Evolutionary conservation across 306 rosid genomes (phyloP).

Genomic region (Fagus crenata): DNA sequence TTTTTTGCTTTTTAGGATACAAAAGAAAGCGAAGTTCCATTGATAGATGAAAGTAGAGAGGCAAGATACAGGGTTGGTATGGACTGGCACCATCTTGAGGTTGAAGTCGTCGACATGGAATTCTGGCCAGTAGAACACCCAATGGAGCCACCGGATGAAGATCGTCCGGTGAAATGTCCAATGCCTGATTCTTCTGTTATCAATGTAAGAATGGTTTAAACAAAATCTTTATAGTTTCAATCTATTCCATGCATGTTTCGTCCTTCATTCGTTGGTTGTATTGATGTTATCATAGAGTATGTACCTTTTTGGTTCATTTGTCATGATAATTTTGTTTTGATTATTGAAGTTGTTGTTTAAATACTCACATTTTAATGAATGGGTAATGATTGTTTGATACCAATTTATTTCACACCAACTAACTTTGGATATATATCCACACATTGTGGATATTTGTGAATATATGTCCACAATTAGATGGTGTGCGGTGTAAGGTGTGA

Average conservation of each 20-base stretch:
- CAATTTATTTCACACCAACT: too few relatives aligned
- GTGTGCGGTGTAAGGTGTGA: too few relatives aligned
- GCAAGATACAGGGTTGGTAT: conserved; percentile 22
- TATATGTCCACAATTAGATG: too few relatives aligned
- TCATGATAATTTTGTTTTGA: neutral
- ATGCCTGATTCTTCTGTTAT: conserved; percentile 79
- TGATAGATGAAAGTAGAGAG: conserved; percentile 39
- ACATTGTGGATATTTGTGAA: too few relatives aligned
- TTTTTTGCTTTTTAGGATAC: conserved; percentile 37
- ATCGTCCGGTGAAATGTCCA: conserved; percentile 91
- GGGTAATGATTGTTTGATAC: too few relatives aligned
- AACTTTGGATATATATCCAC: too few relatives aligned
- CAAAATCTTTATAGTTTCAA: neutral
- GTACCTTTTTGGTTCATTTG: neutral
- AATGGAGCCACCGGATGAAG: conserved; percentile 86
- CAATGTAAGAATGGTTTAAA: conserved; percentile 49
- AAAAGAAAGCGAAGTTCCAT: conserved; percentile 46
- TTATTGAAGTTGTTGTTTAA: neutral
- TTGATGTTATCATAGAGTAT: neutral
- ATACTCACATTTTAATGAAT: neutral
- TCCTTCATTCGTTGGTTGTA: neutral
- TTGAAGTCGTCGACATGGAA: conserved; percentile 59
- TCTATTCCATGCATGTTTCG: neutral
- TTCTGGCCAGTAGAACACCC: conserved; percentile 94
- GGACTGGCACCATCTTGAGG: conserved; percentile 45